phyloP scores from a whole-genome alignment of 108 stramenopile species.

The Cyclotella choctawhatcheeana region DNA sequence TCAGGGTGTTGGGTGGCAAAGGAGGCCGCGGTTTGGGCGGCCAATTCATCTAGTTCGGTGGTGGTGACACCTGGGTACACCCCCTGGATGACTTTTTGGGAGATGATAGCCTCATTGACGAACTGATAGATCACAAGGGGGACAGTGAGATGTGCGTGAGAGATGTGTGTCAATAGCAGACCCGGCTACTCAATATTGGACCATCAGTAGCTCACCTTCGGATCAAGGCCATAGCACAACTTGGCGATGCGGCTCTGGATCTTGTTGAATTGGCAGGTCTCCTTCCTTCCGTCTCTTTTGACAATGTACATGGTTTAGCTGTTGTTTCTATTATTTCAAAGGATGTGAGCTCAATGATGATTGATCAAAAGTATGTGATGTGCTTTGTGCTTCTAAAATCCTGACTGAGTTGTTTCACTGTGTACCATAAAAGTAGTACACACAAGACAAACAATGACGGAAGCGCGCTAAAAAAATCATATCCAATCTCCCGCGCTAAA shows the following conservation, averaged over 20 bases:
- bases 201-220: slow-evolving; percentile 68
- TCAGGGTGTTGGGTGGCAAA: slow-evolving; percentile 98
- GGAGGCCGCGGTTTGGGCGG: slow-evolving; percentile 99
- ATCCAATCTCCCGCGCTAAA: no score
- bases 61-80: slow-evolving; percentile 99
- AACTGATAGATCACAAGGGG: slow-evolving; percentile 54
- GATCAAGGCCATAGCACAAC: slow-evolving; percentile 96
- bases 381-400: background rate
- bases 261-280: slow-evolving; percentile 98
- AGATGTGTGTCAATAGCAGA: background rate
- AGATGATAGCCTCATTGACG: slow-evolving; percentile 90
- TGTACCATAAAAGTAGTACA: no score
- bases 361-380: background rate
- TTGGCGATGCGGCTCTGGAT: slow-evolving; percentile 96
- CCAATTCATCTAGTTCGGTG: slow-evolving; percentile 97
- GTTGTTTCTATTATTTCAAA: background rate
- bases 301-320: slow-evolving; percentile 86
- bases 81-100: slow-evolving; percentile 99
- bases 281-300: slow-evolving; percentile 93
- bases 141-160: background rate
- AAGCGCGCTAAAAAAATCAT: no score
- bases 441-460: no score
- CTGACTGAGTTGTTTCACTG: no score
- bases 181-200: background rate
- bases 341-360: no score